Percentiles rank a stretch among this genome's conserved stretches.
These are phyloP conservation scores for Alloteropsis angusta DNA, from an alignment of 202 grass and related monocot genomes.

Conservation along the genomic window DNA sequence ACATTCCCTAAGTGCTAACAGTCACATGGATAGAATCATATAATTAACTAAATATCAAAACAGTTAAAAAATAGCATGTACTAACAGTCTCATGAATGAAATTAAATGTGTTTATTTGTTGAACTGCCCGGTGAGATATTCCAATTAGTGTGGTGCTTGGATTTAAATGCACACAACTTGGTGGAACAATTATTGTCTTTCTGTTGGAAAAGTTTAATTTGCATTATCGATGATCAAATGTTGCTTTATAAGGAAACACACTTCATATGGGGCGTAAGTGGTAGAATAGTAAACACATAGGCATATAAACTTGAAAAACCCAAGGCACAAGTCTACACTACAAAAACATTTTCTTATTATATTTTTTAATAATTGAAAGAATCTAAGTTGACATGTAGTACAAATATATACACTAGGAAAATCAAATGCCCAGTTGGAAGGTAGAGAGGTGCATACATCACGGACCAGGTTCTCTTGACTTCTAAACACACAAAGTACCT, in stretches of 20 bases:
- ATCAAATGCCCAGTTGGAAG: neutral
- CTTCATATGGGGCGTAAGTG: neutral
- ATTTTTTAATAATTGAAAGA: neutral
- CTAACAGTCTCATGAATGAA: conserved; percentile 3
- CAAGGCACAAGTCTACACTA: neutral
- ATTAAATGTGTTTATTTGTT: neutral
- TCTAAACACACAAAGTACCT: neutral
- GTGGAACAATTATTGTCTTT: neutral
- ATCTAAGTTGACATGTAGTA: neutral
- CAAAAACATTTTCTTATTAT: neutral
- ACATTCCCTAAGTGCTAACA: neutral
- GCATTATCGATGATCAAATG: neutral
- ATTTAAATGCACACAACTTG: neutral
- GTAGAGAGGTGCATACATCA: neutral
- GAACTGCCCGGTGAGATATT: neutral
- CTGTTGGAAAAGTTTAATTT: neutral
- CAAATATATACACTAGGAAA: neutral
- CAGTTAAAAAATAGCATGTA: neutral
- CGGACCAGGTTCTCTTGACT: conserved; percentile 15
- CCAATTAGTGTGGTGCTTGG: neutral
- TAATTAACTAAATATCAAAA: neutral
- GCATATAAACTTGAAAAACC: neutral
- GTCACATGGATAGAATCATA: neutral
- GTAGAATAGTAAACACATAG: neutral
- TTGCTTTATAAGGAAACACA: neutral